phyloP scores from a whole-genome alignment of 73 alveolate genomes.

The Urostyla sp. region DNA sequence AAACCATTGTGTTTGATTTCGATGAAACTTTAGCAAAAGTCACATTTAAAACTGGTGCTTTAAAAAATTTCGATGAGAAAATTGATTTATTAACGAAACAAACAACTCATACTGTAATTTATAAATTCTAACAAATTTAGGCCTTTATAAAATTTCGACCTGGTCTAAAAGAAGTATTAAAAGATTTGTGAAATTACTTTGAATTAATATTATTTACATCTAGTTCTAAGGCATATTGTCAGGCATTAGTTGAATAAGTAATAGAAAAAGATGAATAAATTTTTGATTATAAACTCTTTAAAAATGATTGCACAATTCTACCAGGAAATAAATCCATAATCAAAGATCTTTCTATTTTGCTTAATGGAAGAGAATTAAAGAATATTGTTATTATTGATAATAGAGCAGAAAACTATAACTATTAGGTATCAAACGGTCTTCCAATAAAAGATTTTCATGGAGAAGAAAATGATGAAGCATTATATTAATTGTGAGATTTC shows the following conservation, averaged over 20 bases:
- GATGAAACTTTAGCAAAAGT: conserved; percentile 37
- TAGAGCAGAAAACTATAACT: background rate
- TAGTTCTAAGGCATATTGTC: conserved; percentile 12
- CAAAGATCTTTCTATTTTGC: background rate
- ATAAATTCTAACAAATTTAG: no score
- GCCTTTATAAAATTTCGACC: conserved; percentile 11
- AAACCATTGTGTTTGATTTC: conserved; percentile 37
- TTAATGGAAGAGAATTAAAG: background rate
- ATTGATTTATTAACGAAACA: no score
- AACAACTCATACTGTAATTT: no score
- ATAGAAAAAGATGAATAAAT: conserved; percentile 9
- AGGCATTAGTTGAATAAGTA: background rate
- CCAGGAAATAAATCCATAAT: background rate
- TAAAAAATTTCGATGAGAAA: no score
- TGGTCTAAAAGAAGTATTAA: background rate
- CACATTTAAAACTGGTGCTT: background rate
- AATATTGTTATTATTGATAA: conserved; percentile 28
- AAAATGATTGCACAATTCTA: conserved; percentile 1
- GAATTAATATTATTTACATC: conserved; percentile 21
- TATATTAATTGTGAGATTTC: no score
- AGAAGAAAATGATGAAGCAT: conserved; percentile 16
- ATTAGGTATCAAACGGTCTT: conserved; percentile 14
- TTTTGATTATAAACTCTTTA: conserved; percentile 18
- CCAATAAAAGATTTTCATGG: conserved; percentile 44
- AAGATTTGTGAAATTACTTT: background rate